Percentiles rank a stretch among this genome's conserved stretches.
Conservation (phyloP, 2,329 filamentous ascomycete species). For the Alternaria conjuncta region DNA sequence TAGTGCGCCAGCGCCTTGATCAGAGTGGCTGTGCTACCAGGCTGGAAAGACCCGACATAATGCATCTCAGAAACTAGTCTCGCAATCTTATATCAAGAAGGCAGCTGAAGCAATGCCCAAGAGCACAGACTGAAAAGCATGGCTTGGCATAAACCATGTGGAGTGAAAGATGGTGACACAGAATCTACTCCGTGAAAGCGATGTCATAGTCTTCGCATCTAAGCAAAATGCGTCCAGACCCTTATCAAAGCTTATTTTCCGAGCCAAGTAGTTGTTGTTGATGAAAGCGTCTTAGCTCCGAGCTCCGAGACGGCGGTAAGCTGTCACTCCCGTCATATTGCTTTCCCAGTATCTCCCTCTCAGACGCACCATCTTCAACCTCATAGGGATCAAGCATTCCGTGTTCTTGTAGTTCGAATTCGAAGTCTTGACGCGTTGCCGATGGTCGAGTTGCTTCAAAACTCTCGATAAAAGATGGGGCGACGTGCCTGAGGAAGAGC, state of each 20-base stretch:
- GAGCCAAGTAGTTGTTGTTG: background rate
- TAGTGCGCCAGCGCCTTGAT: background rate
- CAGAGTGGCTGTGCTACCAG: background rate
- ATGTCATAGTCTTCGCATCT: background rate
- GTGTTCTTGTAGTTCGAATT: background rate
- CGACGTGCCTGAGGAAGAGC: conserved; percentile 49
- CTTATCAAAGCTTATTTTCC: background rate
- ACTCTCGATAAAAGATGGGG: conserved; percentile 23
- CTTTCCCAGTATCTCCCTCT: background rate
- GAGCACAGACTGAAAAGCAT: background rate
- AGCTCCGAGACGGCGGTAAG: background rate
- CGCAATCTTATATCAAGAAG: background rate
- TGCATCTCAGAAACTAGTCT: too few species aligned
- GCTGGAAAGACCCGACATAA: background rate
- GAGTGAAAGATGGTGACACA: background rate
- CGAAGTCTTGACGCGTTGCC: background rate
- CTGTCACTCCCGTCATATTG: background rate
- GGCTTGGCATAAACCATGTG: background rate
- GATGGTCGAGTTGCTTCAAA: background rate
- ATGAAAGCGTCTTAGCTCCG: background rate
- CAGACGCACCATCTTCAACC: background rate
- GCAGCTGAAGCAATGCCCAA: background rate
- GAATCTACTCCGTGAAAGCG: background rate
- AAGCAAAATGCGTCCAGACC: background rate
- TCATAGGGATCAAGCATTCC: background rate